phyloP scores from a whole-genome alignment of 2,329 filamentous ascomycete genomes.

The Metarhizium robertsii region DNA sequence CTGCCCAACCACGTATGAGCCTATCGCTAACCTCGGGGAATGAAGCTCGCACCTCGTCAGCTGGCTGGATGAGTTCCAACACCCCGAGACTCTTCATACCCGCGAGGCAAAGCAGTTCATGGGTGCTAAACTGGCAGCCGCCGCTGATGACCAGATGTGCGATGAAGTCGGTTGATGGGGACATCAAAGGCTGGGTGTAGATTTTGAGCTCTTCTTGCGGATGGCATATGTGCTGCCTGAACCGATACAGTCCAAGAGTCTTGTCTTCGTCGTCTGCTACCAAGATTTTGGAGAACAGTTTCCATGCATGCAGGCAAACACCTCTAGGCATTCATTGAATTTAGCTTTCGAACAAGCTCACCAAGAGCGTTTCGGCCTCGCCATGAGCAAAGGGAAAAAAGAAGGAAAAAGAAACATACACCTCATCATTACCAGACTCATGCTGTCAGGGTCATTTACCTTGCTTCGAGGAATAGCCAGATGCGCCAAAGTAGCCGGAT shows the following conservation, averaged over 20 bases:
- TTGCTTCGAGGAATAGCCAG: conserved; percentile 30
- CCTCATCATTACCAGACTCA: neutral
- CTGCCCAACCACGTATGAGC: conserved; percentile 36
- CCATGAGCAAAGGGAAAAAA: neutral
- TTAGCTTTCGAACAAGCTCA: neutral
- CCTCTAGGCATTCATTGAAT: conserved; percentile 10
- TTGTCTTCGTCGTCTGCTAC: conserved; percentile 23
- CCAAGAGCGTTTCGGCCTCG: neutral
- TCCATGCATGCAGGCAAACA: conserved; percentile 30
- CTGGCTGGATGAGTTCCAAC: conserved; percentile 35
- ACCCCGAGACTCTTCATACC: conserved; percentile 36
- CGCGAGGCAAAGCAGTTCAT: conserved; percentile 31
- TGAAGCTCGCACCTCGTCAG: conserved; percentile 14
- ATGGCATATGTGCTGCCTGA: conserved; percentile 28
- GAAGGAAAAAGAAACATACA: neutral
- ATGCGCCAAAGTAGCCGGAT: conserved; percentile 24
- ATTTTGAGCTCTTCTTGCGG: conserved; percentile 22
- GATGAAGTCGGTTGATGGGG: conserved; percentile 27
- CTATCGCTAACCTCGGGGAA: conserved; percentile 34
- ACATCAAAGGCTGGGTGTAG: conserved; percentile 30
- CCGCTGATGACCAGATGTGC: conserved; percentile 31
- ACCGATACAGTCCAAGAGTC: conserved; percentile 27
- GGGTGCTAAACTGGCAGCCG: conserved; percentile 22
- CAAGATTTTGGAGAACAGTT: conserved; percentile 25
- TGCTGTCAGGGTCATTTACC: conserved; percentile 19